These are phyloP conservation scores for Circinella minor DNA, from an alignment of 371 early-diverging fungal species.

Conservation along the genomic window DNA sequence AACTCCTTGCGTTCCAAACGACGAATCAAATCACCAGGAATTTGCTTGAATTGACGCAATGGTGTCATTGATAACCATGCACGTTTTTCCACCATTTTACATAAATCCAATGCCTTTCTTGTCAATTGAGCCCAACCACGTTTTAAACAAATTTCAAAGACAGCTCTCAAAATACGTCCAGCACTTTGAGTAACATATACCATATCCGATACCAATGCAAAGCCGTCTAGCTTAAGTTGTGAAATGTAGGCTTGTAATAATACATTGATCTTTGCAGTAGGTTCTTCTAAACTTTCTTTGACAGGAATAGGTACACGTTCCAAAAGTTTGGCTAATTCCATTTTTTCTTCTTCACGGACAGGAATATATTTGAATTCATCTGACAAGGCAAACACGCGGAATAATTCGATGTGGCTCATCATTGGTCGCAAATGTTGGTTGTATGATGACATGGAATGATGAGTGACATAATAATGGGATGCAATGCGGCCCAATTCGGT, in stretches of 20 bases:
- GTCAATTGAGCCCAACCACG: slow-evolving; percentile 96
- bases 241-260: slow-evolving; percentile 95
- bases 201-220: slow-evolving; percentile 95
- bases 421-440: slow-evolving; percentile 92
- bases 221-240: slow-evolving; percentile 88
- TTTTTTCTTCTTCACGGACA: slow-evolving; percentile 95
- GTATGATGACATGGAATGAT: slow-evolving; percentile 91
- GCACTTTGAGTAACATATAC: slow-evolving; percentile 97
- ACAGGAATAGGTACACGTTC: slow-evolving; percentile 95
- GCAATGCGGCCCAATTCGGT: slow-evolving; percentile 97
- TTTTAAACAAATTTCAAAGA: slow-evolving; percentile 94
- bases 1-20: slow-evolving; percentile 93
- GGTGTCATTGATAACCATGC: slow-evolving; percentile 96
- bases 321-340: slow-evolving; percentile 89
- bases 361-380: slow-evolving; percentile 96
- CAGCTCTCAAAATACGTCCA: slow-evolving; percentile 91
- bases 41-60: slow-evolving; percentile 85
- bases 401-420: slow-evolving; percentile 91
- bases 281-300: slow-evolving; percentile 89
- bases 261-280: slow-evolving; percentile 95
- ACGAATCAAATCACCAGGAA: slow-evolving; percentile 86
- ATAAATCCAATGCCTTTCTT: slow-evolving; percentile 82
- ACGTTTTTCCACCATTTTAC: slow-evolving; percentile 93
- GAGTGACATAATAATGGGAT: slow-evolving; percentile 92
- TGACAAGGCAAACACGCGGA: slow-evolving; percentile 88